Conservation (phyloP, 345 rosid species). For the sweet orange (Citrus sinensis) region DVS_A1.0 CM039167.1:12221501-12222000, state of each 20-base stretch:
- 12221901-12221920: not conserved
- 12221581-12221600: not conserved
- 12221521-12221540: not conserved
- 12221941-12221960: not conserved
- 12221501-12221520: not conserved
- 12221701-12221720: too few relatives aligned
- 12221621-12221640: not conserved
- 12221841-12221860: constrained; percentile 8
- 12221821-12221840: too few relatives aligned
- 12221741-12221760: not conserved
- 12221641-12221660: too few relatives aligned
- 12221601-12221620: not conserved
- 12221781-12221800: too few relatives aligned
- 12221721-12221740: too few relatives aligned
- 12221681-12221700: too few relatives aligned
- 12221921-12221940: not conserved
- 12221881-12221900: constrained; percentile 33
- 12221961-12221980: too few relatives aligned
- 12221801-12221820: too few relatives aligned
- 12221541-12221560: not conserved
- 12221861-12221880: constrained; percentile 15
- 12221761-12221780: too few relatives aligned
- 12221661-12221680: too few relatives aligned
- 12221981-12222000: too few relatives aligned
- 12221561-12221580: not conserved